Evolutionary conservation across 2,329 filamentous ascomycete genomes (phyloP).

Genomic region (Pseudophaeomoniella oleicola): DNA sequence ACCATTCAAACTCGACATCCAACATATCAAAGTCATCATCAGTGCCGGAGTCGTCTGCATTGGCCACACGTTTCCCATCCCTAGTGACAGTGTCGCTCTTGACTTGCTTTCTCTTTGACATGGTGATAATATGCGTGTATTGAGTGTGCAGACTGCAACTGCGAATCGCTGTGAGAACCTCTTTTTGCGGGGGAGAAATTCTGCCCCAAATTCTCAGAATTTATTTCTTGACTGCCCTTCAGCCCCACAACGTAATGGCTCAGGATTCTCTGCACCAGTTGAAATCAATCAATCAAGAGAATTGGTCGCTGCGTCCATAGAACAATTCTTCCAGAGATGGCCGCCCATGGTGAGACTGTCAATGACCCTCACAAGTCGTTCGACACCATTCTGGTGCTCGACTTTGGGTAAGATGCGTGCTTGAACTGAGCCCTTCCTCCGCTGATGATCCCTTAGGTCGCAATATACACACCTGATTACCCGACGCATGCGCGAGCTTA

Average conservation of each 20-base stretch:
- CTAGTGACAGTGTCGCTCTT: conserved; percentile 6
- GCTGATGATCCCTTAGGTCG: conserved; percentile 22
- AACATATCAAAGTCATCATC: conserved; percentile 71
- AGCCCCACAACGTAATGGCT: too few species aligned
- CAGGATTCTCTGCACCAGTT: too few species aligned
- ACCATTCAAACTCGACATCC: conserved; percentile 97
- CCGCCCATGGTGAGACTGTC: conserved; percentile 8
- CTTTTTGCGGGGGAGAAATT: too few species aligned
- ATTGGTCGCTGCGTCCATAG: too few species aligned
- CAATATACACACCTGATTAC: conserved; percentile 65
- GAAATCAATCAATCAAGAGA: too few species aligned
- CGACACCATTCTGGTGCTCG: conserved; percentile 20
- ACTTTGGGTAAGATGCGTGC: conserved; percentile 15
- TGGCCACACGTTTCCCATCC: conserved; percentile 3
- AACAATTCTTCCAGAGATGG: conserved; percentile 8
- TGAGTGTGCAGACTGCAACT: too few species aligned
- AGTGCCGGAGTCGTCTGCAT: conserved; percentile 13
- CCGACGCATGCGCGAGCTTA: conserved; percentile 60
- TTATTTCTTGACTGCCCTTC: too few species aligned
- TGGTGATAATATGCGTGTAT: too few species aligned
- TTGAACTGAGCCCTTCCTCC: too few species aligned
- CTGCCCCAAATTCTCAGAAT: too few species aligned
- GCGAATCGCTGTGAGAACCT: too few species aligned
- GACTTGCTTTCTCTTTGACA: conserved; percentile 13
- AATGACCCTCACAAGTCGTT: conserved; percentile 17